Evolutionary conservation across 495 filamentous ascomycete genomes (phyloP).

Genomic region (Elasticomyces elasticus): DNA sequence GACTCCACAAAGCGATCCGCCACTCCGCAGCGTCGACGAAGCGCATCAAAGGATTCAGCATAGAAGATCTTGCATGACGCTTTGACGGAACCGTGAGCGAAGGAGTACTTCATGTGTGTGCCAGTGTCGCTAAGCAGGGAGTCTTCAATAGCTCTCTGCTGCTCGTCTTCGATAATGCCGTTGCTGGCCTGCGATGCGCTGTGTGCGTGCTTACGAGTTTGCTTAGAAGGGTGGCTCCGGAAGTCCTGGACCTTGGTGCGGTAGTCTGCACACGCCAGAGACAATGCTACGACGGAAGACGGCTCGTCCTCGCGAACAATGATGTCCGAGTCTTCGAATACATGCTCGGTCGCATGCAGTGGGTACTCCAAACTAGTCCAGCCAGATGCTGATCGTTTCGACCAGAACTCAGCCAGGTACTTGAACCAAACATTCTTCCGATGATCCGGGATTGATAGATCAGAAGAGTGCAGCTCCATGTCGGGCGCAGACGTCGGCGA

Average conservation of each 20-base stretch:
- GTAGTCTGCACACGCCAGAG: constrained; percentile 77
- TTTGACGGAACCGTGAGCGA: constrained; percentile 77
- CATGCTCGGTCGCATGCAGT: constrained; percentile 75
- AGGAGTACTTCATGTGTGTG: constrained; percentile 90
- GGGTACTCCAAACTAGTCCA: constrained; percentile 95
- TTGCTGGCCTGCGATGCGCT: constrained; percentile 2
- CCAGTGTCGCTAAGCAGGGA: constrained; percentile 68
- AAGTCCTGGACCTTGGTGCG: constrained; percentile 64
- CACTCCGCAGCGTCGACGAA: constrained; percentile 85
- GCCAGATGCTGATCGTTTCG: constrained; percentile 88
- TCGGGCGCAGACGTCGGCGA: constrained; percentile 38
- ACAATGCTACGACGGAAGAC: constrained; percentile 89
- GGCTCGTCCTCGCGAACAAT: constrained; percentile 97
- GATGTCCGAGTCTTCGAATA: constrained; percentile 95
- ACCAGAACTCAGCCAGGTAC: constrained; percentile 95
- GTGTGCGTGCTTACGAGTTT: constrained; percentile 5
- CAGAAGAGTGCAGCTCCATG: constrained; percentile 36
- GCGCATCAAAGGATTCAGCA: constrained; percentile 92
- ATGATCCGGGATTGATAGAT: constrained; percentile 75
- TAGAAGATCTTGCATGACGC: constrained; percentile 98
- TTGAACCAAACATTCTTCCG: constrained; percentile 87
- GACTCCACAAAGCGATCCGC: constrained; percentile 91
- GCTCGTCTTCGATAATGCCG: constrained; percentile 7
- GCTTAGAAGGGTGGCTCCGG: constrained; percentile 38
- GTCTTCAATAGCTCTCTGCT: constrained; percentile 31